Percentiles rank a stretch among this genome's conserved stretches.
These are phyloP conservation scores for Cyclotella choctawhatcheeana DNA, from an alignment of 108 stramenopile genomes.

Conservation along the genomic window DNA sequence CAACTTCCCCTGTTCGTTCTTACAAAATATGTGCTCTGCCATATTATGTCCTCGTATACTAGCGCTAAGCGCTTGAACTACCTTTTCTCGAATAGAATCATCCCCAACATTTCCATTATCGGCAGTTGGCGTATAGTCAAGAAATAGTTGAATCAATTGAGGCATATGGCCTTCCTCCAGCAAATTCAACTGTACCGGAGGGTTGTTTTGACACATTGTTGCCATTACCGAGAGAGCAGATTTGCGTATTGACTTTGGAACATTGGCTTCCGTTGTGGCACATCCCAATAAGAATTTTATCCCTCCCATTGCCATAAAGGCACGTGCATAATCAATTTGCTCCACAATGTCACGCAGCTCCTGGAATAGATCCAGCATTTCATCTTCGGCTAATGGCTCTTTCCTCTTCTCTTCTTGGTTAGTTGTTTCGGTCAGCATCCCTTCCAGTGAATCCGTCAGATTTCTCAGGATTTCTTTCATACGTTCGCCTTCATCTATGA, in stretches of 20 bases:
- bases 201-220: conserved; percentile 84
- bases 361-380: conserved; percentile 70
- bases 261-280: conserved; percentile 34
- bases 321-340: conserved; percentile 88
- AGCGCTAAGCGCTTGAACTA: conserved; percentile 73
- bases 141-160: conserved; percentile 58
- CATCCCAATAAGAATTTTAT: conserved; percentile 77
- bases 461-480: conserved; percentile 78
- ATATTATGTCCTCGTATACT: conserved; percentile 70
- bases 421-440: conserved; percentile 11
- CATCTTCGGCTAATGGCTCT: conserved; percentile 49
- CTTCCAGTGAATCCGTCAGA: conserved; percentile 63
- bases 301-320: conserved; percentile 78
- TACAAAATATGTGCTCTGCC: conserved; percentile 69
- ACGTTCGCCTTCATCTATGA: conserved; percentile 80
- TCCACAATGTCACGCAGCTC: conserved; percentile 91
- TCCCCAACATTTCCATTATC: conserved; percentile 35
- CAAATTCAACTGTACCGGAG: conserved; percentile 78
- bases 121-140: conserved; percentile 35
- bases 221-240: conserved; percentile 64
- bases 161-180: conserved; percentile 72
- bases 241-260: conserved; percentile 61
- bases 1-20: conserved; percentile 50
- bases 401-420: conserved; percentile 35
- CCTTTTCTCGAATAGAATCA: conserved; percentile 57